Evolutionary conservation across 2,329 filamentous ascomycete genomes (phyloP).

Genomic region (Fusarium sp.): DNA sequence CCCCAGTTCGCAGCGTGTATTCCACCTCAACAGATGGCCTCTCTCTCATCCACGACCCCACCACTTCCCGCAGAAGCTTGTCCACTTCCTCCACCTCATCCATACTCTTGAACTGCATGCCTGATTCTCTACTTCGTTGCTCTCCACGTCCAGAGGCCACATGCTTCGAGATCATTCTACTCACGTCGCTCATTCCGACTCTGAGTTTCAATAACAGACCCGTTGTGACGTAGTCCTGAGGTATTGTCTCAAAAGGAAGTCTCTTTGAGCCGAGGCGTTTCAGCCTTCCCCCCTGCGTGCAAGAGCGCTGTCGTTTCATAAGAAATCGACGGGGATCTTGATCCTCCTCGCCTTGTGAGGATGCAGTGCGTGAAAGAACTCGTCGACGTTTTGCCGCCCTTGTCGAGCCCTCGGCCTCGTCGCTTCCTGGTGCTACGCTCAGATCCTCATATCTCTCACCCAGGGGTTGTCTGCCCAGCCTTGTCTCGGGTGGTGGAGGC

Average conservation of each 20-base stretch:
- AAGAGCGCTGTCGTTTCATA: conserved; percentile 36
- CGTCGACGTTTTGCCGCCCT: conserved; percentile 19
- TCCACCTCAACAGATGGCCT: conserved; percentile 35
- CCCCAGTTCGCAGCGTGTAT: conserved; percentile 42
- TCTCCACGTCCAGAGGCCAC: conserved; percentile 14
- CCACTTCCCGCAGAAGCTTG: conserved; percentile 30
- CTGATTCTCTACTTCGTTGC: conserved; percentile 4
- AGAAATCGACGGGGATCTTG: conserved; percentile 37
- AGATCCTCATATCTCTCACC: not conserved
- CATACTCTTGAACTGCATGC: conserved; percentile 42
- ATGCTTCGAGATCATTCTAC: conserved; percentile 17
- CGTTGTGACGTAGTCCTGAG: conserved; percentile 32
- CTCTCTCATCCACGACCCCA: conserved; percentile 40
- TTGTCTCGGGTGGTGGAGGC: conserved; percentile 24
- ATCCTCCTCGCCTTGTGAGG: conserved; percentile 6
- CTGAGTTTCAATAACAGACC: conserved; percentile 18
- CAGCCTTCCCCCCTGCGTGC: conserved; percentile 25
- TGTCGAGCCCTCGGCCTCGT: not conserved
- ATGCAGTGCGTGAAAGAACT: conserved; percentile 14
- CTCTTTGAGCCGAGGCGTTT: conserved; percentile 39
- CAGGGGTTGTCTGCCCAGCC: not conserved
- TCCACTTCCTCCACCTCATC: conserved; percentile 41
- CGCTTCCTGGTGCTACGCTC: not conserved
- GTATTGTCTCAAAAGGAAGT: conserved; percentile 45
- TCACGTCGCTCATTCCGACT: conserved; percentile 20